phyloP scores from a whole-genome alignment of 768 basidiomycete genomes.

The Leccinum olivaceopallidum region DNA sequence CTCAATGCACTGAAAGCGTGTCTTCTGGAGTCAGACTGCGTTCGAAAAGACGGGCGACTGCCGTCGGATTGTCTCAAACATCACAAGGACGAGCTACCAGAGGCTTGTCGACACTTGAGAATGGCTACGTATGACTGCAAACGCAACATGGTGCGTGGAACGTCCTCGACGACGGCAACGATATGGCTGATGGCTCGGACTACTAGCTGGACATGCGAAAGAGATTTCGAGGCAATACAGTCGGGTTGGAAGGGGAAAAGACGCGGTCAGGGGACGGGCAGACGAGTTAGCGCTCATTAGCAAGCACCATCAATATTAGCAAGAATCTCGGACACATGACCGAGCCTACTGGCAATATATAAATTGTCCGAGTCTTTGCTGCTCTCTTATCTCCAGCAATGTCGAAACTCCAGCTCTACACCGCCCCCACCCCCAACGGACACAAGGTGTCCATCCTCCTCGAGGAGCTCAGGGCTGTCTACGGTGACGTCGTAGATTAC shows the following conservation, averaged over 20 bases:
- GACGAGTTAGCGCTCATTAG: background rate
- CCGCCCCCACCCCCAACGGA: constrained; percentile 60
- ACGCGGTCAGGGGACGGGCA: background rate
- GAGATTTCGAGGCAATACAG: constrained; percentile 73
- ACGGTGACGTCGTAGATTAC: constrained; percentile 48
- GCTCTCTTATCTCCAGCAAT: constrained; percentile 9
- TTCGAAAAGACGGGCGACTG: constrained; percentile 71
- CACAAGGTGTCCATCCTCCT: constrained; percentile 50
- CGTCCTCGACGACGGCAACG: background rate
- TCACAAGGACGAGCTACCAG: constrained; percentile 74
- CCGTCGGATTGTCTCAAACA: constrained; percentile 84
- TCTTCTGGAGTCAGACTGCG: constrained; percentile 83
- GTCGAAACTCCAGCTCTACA: constrained; percentile 36
- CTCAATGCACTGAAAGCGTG: constrained; percentile 81
- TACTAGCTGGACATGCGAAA: constrained; percentile 81
- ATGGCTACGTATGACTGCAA: constrained; percentile 91
- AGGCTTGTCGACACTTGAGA: constrained; percentile 75
- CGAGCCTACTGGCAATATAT: constrained; percentile 12
- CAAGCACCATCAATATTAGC: constrained; percentile 16
- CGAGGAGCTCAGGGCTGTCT: constrained; percentile 61
- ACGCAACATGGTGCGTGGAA: constrained; percentile 70
- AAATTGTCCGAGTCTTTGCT: background rate
- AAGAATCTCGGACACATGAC: constrained; percentile 18
- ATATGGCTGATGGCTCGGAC: background rate
- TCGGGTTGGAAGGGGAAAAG: constrained; percentile 44